These are phyloP conservation scores for Lipomyces yarrowii DNA, from an alignment of 1,139 yeast species.

Conservation along the genomic window DNA sequence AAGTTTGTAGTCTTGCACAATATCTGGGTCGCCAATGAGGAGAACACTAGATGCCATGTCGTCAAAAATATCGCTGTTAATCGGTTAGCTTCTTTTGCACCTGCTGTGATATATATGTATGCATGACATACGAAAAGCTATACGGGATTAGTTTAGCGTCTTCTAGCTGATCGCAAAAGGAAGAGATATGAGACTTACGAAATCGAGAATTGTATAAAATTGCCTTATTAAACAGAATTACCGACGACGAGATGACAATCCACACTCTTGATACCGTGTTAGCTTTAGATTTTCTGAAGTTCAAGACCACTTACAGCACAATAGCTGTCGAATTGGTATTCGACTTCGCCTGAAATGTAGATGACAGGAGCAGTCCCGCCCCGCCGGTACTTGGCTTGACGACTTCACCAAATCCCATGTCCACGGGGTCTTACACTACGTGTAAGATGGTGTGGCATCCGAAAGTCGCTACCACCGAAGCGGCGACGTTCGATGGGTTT, in stretches of 20 bases:
- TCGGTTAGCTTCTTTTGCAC: not conserved
- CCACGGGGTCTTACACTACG: not conserved
- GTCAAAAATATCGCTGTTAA: slow-evolving; percentile 33
- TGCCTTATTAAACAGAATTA: slow-evolving; percentile 35
- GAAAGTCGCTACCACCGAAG: not conserved
- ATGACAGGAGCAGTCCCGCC: slow-evolving; percentile 8
- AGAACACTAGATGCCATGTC: slow-evolving; percentile 36
- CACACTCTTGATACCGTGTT: slow-evolving; percentile 19
- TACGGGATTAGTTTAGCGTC: not conserved
- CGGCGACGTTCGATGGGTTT: not conserved
- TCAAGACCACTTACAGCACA: slow-evolving; percentile 9
- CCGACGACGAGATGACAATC: slow-evolving; percentile 34
- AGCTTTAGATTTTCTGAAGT: not conserved
- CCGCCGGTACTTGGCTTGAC: not conserved
- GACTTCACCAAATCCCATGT: not conserved
- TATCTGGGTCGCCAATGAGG: slow-evolving; percentile 34
- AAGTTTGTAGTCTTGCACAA: slow-evolving; percentile 31
- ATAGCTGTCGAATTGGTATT: not conserved
- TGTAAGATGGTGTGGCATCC: not conserved
- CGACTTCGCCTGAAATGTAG: not conserved
- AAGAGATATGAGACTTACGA: slow-evolving; percentile 16
- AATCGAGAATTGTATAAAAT: slow-evolving; percentile 31
- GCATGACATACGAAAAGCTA: slow-evolving; percentile 24
- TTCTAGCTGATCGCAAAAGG: not conserved
- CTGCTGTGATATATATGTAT: not conserved